phyloP scores from a whole-genome alignment of 2,329 filamentous ascomycete genomes.

The Epichloe baconii region DNA sequence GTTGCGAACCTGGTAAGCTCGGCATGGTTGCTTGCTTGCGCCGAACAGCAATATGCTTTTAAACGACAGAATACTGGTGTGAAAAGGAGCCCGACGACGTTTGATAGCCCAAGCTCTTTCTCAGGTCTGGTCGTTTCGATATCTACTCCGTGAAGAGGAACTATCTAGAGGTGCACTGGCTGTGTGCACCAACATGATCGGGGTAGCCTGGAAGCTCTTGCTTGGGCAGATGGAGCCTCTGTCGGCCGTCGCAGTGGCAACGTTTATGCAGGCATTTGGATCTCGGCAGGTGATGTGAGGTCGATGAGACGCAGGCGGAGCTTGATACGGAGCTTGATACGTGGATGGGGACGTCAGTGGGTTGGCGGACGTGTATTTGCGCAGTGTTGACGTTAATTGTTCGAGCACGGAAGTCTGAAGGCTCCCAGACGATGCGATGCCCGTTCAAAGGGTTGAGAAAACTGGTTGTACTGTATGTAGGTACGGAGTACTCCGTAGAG shows the following conservation, averaged over 20 bases:
- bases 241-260: conserved; percentile 6
- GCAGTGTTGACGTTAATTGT: background rate
- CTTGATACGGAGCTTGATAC: background rate
- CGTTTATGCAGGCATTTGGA: conserved; percentile 4
- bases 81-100: too few relatives aligned
- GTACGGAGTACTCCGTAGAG: too few relatives aligned
- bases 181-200: conserved; percentile 30
- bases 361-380: background rate
- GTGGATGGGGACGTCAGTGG: background rate
- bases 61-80: too few relatives aligned
- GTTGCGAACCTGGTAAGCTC: conserved; percentile 38
- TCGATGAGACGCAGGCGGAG: background rate
- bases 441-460: too few relatives aligned
- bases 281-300: background rate
- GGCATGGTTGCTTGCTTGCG: conserved; percentile 31
- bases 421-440: too few relatives aligned
- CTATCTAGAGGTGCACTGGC: conserved; percentile 21
- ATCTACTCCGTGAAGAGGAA: conserved; percentile 23
- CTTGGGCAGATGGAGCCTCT: background rate
- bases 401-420: background rate
- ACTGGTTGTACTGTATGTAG: too few relatives aligned
- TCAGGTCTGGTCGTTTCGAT: conserved; percentile 12
- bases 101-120: background rate
- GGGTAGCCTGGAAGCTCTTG: conserved; percentile 20
- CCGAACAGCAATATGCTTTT: background rate